Evolutionary conservation across 768 basidiomycete genomes (phyloP).

Genomic region (Boletus pseudo-olivaceus): DNA sequence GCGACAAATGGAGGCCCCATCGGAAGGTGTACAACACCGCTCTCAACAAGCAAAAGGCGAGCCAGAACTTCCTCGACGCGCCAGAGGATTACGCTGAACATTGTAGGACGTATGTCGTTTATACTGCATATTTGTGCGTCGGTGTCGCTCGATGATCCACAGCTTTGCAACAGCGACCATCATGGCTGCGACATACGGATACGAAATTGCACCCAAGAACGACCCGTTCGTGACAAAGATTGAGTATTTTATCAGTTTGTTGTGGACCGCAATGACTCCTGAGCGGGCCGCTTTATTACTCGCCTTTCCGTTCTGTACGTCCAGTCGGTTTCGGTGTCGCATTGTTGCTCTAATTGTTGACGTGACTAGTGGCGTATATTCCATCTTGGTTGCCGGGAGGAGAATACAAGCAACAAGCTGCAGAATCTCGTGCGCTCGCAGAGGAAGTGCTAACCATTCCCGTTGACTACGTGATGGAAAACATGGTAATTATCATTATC

Average conservation of each 20-base stretch:
- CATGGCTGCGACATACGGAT: conserved; percentile 27
- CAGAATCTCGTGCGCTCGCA: conserved; percentile 19
- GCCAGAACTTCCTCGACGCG: conserved; percentile 17
- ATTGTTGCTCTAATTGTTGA: not conserved
- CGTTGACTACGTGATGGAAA: conserved; percentile 19
- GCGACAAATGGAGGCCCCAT: conserved; percentile 29
- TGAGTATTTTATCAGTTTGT: conserved; percentile 9
- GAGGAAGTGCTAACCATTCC: conserved; percentile 20
- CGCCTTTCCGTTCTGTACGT: conserved; percentile 28
- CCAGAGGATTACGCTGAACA: conserved; percentile 20
- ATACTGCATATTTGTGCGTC: not conserved
- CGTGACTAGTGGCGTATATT: conserved; percentile 22
- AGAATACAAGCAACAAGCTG: conserved; percentile 18
- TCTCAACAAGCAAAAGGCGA: conserved; percentile 16
- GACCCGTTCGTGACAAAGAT: conserved; percentile 27
- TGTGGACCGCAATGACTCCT: conserved; percentile 12
- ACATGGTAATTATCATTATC: conserved; percentile 16
- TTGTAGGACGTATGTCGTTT: conserved; percentile 22
- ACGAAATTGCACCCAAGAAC: conserved; percentile 20
- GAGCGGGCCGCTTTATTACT: conserved; percentile 21
- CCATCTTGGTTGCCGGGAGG: conserved; percentile 36
- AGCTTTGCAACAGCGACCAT: conserved; percentile 23
- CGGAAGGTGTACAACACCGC: conserved; percentile 24
- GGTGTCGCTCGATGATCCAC: not conserved
- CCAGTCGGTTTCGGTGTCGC: not conserved